These are phyloP conservation scores for Arthrocladium fulminans DNA, from an alignment of 2,329 filamentous ascomycete genomes.

Conservation along the genomic window DNA sequence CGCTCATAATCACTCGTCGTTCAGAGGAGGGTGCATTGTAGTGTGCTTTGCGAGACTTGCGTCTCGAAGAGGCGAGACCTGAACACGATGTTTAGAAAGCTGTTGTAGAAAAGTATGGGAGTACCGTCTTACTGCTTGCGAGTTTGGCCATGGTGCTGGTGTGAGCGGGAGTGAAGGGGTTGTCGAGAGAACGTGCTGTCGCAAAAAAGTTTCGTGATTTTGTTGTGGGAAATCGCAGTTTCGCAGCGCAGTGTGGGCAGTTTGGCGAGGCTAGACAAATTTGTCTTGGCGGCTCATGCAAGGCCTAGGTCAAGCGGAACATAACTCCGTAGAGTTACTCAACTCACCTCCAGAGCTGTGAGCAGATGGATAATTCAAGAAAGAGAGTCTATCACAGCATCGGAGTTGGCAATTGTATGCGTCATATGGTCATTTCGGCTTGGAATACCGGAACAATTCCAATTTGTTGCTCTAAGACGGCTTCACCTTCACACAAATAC, in stretches of 20 bases:
- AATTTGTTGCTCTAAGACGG: no score
- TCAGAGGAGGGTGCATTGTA: slow-evolving; percentile 90
- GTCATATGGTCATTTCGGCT: no score
- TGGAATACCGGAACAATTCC: no score
- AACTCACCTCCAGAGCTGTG: no score
- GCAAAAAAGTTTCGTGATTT: neutral
- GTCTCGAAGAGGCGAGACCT: slow-evolving; percentile 62
- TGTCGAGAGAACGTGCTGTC: neutral
- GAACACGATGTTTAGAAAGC: neutral
- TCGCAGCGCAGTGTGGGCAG: slow-evolving; percentile 1
- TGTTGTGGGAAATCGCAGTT: neutral
- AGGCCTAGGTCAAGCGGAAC: neutral
- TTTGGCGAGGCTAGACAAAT: no score
- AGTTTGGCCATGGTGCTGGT: slow-evolving; percentile 7
- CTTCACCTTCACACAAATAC: no score
- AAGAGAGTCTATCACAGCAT: no score
- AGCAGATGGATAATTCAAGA: no score
- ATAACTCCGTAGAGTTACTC: neutral
- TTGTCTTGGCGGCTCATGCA: neutral
- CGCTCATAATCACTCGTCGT: slow-evolving; percentile 95
- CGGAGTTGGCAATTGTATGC: no score
- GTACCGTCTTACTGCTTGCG: slow-evolving; percentile 1
- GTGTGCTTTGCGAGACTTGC: slow-evolving; percentile 99
- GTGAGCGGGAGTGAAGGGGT: neutral
- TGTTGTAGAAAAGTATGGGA: neutral